Percentiles rank a stretch among this genome's conserved stretches.
phyloP scores from a whole-genome alignment of 1,139 yeast species.

The Saccharomycopsis phalli region DNA sequence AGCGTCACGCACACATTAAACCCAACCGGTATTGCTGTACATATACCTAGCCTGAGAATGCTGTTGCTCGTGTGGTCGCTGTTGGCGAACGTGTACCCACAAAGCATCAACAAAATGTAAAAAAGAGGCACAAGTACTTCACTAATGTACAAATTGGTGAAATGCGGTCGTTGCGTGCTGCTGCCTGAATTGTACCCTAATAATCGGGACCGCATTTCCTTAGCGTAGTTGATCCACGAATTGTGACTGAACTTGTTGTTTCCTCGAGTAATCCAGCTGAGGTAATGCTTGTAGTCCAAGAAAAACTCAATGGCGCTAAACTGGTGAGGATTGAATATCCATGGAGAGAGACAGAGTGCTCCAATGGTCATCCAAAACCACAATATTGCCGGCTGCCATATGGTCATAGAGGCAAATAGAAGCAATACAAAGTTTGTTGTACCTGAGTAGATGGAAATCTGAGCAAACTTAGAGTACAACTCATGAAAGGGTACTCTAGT shows the following conservation, averaged over 20 bases:
- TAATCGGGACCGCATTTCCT: slow-evolving; percentile 59
- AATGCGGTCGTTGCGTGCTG: slow-evolving; percentile 48
- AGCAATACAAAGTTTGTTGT: slow-evolving; percentile 53
- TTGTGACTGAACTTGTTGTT: slow-evolving; percentile 60
- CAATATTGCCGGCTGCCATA: slow-evolving; percentile 64
- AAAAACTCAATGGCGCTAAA: slow-evolving; percentile 70
- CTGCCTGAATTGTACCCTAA: slow-evolving; percentile 63
- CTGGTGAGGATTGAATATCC: slow-evolving; percentile 66
- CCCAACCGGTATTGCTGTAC: slow-evolving; percentile 41
- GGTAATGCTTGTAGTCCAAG: slow-evolving; percentile 61
- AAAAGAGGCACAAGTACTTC: slow-evolving; percentile 49
- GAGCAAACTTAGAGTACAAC: slow-evolving; percentile 62
- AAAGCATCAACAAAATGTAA: slow-evolving; percentile 50
- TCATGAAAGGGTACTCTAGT: slow-evolving; percentile 65
- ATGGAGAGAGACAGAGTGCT: slow-evolving; percentile 60
- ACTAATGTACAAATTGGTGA: slow-evolving; percentile 51
- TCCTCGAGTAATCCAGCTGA: slow-evolving; percentile 67
- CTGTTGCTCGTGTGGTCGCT: slow-evolving; percentile 41
- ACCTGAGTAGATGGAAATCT: slow-evolving; percentile 64
- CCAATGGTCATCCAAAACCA: slow-evolving; percentile 70
- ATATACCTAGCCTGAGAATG: slow-evolving; percentile 36
- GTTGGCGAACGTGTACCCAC: slow-evolving; percentile 48
- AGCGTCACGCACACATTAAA: slow-evolving; percentile 36
- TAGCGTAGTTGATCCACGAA: slow-evolving; percentile 65
- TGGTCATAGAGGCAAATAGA: slow-evolving; percentile 57